Evolutionary conservation across 2,329 filamentous ascomycete genomes (phyloP), one percentile per base, ranked within the genome.

Genomic region (Diaporthe longicolla): DNA sequence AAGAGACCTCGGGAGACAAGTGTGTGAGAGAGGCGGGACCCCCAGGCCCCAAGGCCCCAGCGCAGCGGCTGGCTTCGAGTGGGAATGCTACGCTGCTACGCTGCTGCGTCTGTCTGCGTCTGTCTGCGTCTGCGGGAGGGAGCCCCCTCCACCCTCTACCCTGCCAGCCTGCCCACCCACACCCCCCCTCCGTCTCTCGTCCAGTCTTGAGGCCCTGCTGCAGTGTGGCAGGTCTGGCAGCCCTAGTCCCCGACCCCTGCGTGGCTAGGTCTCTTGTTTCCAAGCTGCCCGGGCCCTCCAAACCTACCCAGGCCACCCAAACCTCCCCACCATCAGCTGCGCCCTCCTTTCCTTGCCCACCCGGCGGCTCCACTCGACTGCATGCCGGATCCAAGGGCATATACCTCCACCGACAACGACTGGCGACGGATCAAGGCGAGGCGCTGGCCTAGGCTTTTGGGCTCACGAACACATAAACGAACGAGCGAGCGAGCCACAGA

Each of bases 281-380:
- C 73, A 73, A 69, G 26, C 45, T 35, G 50, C 32, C 58, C 58
- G n/a, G 48, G 58, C 37, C 58, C 37, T 61, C 24, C 40, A 59
- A 59, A 58, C 45, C 50, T 35, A 50, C 40, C 52, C 32, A 13
- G 58, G 58, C 59, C 24, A 32, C 26, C 59, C 40, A 59, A n/a
- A 69, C 66, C 68, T 65, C 73, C 71, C 61, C 73, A 72, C 45
- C 61, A 45, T 52, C 70, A 72, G 70, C 73, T 74, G 70, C 66
- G 71, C 71, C 71, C 72, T 71, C 65, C 71, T 73, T 55, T 73
- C 65, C 45, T 75, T 75, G 71, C 26, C 70, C 73, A 65, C 70
- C 52, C 55, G 50, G 71, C 26, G 48, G 43, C 70, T 61, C 70
- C 73, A 73, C 70, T 43, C 73, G 19, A 61, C 65, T 70, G 70